Evolutionary conservation across 768 basidiomycete species (phyloP).

Genomic region (Arthromyces matolae): DNA sequence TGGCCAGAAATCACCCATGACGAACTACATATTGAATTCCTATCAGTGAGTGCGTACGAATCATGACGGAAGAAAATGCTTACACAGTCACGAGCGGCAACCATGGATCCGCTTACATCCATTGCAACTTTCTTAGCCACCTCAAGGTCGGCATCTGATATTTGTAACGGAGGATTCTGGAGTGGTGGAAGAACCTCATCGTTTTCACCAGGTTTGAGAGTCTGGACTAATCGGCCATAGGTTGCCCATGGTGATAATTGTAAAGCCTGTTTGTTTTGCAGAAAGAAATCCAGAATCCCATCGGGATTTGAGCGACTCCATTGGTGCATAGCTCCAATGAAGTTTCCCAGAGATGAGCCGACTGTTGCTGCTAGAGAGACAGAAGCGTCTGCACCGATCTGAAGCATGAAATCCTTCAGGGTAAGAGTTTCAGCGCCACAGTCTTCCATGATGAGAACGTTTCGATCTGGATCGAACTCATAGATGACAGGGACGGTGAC

Average conservation of each 20-base stretch:
- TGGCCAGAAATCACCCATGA: conserved; percentile 77
- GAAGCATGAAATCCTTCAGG: conserved; percentile 39
- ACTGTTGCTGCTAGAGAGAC: conserved; percentile 30
- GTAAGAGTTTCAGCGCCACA: conserved; percentile 37
- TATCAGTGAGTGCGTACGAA: no score
- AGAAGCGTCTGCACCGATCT: conserved; percentile 28
- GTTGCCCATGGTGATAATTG: conserved; percentile 35
- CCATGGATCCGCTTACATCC: conserved; percentile 28
- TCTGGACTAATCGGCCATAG: conserved; percentile 40
- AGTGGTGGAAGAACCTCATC: conserved; percentile 28
- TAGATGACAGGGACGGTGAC: conserved; percentile 49
- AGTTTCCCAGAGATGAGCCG: conserved; percentile 50
- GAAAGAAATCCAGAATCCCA: conserved; percentile 32
- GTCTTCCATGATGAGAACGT: conserved; percentile 64
- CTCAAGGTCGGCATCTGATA: conserved; percentile 31
- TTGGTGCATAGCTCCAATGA: conserved; percentile 49
- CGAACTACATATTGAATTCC: conserved; percentile 27
- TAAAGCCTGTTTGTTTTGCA: conserved; percentile 33
- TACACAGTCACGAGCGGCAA: conserved; percentile 23
- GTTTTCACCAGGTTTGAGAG: conserved; percentile 22
- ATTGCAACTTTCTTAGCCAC: conserved; percentile 30
- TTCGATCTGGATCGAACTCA: conserved; percentile 43
- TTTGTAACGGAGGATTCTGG: conserved; percentile 31
- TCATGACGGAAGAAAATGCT: no score
- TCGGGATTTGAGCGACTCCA: conserved; percentile 34